phyloP scores from a whole-genome alignment of 2,329 filamentous ascomycete species.

The Torrubiella hemipterigena region DNA sequence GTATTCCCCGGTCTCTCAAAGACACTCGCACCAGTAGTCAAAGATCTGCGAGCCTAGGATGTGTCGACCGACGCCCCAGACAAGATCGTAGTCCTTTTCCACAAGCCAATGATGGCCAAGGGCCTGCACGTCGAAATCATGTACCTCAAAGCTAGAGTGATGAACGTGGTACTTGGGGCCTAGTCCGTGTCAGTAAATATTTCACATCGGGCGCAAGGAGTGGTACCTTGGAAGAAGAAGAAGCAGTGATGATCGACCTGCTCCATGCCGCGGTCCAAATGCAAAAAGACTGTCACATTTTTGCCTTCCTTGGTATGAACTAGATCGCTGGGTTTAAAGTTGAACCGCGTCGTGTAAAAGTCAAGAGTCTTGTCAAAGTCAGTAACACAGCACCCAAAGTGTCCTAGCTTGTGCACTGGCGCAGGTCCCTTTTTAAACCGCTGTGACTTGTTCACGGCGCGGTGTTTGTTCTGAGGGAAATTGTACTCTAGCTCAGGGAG shows the following conservation, averaged over 20 bases:
- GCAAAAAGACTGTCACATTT: constrained; percentile 32
- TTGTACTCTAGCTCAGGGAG: constrained; percentile 31
- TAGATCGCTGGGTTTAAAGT: constrained; percentile 35
- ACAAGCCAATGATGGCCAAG: constrained; percentile 59
- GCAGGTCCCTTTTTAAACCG: constrained; percentile 35
- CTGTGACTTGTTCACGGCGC: constrained; percentile 32
- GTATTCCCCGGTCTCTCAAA: neutral
- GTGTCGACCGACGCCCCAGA: constrained; percentile 62
- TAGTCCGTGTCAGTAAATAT: constrained; percentile 37
- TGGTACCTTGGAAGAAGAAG: constrained; percentile 37
- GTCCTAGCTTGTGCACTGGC: constrained; percentile 40
- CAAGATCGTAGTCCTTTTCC: constrained; percentile 48
- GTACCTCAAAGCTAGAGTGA: constrained; percentile 58
- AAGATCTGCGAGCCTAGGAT: constrained; percentile 61
- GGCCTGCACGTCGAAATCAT: constrained; percentile 59
- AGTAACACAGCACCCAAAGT: constrained; percentile 42
- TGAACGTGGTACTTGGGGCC: constrained; percentile 43
- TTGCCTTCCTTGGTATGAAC: constrained; percentile 11
- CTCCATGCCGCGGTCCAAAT: constrained; percentile 28
- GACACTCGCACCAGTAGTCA: constrained; percentile 15
- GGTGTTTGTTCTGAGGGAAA: constrained; percentile 29
- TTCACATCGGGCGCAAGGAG: neutral
- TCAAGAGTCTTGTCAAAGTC: constrained; percentile 33
- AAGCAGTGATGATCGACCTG: constrained; percentile 39
- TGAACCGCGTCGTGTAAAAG: constrained; percentile 39